Conservation (phyloP, 2,329 filamentous ascomycete genomes). For the Ophiostoma piceae region DNA sequence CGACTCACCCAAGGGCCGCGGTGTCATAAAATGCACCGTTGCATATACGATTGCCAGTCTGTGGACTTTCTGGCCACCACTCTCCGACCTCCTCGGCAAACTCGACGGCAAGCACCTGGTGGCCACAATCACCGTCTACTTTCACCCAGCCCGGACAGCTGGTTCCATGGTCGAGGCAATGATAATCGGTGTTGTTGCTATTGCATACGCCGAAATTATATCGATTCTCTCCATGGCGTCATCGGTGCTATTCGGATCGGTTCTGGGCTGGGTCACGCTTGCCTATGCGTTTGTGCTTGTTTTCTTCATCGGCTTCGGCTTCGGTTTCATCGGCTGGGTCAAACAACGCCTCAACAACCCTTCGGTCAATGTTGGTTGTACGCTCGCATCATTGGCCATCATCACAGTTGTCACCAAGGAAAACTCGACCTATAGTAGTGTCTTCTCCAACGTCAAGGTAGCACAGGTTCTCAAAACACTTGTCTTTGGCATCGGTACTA, state of each 20-base stretch:
- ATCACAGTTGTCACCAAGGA: conserved; percentile 91
- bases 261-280: conserved; percentile 59
- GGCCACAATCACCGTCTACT: conserved; percentile 90
- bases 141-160: conserved; percentile 78
- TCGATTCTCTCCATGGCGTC: conserved; percentile 84
- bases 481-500: conserved; percentile 66
- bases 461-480: conserved; percentile 78
- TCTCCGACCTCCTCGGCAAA: conserved; percentile 69
- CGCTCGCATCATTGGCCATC: conserved; percentile 78
- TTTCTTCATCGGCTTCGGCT: conserved; percentile 76
- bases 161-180: conserved; percentile 88
- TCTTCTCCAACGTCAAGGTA: conserved; percentile 77
- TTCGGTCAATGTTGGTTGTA: conserved; percentile 78
- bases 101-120: conserved; percentile 93
- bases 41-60: conserved; percentile 83
- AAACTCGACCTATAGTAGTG: conserved; percentile 74
- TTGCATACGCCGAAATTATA: conserved; percentile 70
- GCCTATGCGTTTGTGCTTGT: conserved; percentile 76
- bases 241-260: conserved; percentile 68
- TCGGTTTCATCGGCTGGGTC: conserved; percentile 84
- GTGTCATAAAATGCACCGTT: conserved; percentile 83
- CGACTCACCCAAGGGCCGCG: conserved; percentile 67
- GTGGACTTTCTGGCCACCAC: conserved; percentile 71
- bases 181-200: conserved; percentile 69
- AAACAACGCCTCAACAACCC: conserved; percentile 75